Evolutionary conservation across 352 stramenopile genomes (phyloP), one percentile per base, ranked within the genome.

Genomic region (Blastocystis hominis): DNA sequence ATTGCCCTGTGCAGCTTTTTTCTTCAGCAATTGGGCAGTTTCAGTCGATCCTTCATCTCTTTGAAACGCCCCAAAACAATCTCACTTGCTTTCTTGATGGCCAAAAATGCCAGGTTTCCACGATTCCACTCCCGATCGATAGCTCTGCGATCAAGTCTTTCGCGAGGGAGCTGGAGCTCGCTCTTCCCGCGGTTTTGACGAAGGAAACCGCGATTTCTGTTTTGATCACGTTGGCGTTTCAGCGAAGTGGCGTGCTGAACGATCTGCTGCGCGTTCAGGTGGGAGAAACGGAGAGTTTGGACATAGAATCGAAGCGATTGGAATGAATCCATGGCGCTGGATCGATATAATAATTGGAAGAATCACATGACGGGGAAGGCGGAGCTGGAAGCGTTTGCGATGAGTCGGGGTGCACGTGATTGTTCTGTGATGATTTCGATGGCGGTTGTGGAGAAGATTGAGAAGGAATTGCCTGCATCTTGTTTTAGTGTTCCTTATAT

Each of bases 321-420:
- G 44, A 78, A 78, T 24, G 68, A 78, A 9, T n/a, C 34, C 10
- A 61, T 62, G 68, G 68, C 68, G 15, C 24, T 78, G 24, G 68
- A 78, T 56, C 2, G 3, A 6, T 78, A 78, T 42, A 78, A 78
- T 42, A 55, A 44, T 15, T 44, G 17, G 9, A 9, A 34, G 30
- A 78, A 78, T 61, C 5, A 78, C 20, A 34, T 9, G 36, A 2
- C 10, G 5, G 15, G 24, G 20, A 10, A 34, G 15, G 9, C 7
- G 0, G 30, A 56, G 24, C 6, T 78, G 42, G 24, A 61, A 36
- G 68, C 42, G 15, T 78, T 55, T 61, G 42, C 59, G 7, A 78
- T 78, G 24, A 78, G 68, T 61, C 40, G 68, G 30, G 68, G 68
- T 15, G 68, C 68, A 20, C 68, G 68, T 15, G 68, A 78, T 30